Conservation (phyloP, 257 asterid species). For the Lycium barbarum region DNA sequence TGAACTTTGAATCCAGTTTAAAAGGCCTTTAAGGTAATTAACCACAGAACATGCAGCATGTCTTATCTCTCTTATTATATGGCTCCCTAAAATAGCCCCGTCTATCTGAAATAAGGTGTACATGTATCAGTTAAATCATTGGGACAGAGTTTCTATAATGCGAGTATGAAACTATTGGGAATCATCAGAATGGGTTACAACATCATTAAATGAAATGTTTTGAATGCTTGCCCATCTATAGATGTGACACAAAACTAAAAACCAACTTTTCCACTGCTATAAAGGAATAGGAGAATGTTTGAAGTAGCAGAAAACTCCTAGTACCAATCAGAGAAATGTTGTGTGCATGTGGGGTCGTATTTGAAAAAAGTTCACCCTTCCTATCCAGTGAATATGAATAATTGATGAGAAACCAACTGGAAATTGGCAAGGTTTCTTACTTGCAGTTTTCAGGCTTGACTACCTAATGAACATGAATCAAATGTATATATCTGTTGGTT, state of each 20-base stretch:
- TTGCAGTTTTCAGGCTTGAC: background rate
- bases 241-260: background rate
- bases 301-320: slow-evolving; percentile 2
- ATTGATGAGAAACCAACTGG: slow-evolving; percentile 17
- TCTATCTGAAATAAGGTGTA: background rate
- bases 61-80: slow-evolving; percentile 3
- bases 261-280: background rate
- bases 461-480: background rate
- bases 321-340: background rate
- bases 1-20: background rate
- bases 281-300: background rate
- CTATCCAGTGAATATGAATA: slow-evolving; percentile 14
- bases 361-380: background rate
- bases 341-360: background rate
- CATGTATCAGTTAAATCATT: background rate
- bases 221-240: background rate
- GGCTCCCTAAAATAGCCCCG: background rate
- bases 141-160: background rate
- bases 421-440: background rate
- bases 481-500: background rate
- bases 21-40: background rate
- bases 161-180: slow-evolving; percentile 4
- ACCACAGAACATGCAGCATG: slow-evolving; percentile 15
- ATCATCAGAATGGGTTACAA: background rate
- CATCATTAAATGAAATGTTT: background rate